Percentiles rank a stretch among this genome's conserved stretches.
Conservation (phyloP, 202 grass and related monocot species). For the Eragrostis tef region DNA sequence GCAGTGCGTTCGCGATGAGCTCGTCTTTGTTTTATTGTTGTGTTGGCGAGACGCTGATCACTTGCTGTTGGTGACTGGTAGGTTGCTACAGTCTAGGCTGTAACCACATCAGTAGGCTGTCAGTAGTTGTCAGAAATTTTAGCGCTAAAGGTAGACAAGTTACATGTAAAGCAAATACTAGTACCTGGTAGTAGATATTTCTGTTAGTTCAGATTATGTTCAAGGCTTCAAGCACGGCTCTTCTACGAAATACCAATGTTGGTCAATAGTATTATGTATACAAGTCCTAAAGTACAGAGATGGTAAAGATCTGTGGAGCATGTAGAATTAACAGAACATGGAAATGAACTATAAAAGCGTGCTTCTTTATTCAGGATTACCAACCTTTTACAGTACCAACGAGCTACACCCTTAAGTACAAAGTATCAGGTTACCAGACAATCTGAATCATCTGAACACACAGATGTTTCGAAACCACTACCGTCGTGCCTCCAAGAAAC, state of each 20-base stretch:
- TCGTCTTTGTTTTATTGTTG: neutral
- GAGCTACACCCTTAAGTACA: slow-evolving; percentile 17
- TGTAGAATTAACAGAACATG: neutral
- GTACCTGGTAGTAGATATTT: neutral
- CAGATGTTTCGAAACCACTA: slow-evolving; percentile 4
- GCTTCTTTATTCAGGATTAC: slow-evolving; percentile 45
- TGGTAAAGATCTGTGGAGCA: neutral
- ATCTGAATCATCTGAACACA: slow-evolving; percentile 24
- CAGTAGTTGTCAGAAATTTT: neutral
- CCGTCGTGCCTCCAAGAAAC: neutral
- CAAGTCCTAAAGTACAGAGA: neutral
- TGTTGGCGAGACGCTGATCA: neutral
- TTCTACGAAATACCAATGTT: neutral
- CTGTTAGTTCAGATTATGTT: neutral
- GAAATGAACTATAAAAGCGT: neutral
- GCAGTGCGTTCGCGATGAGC: neutral
- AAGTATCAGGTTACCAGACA: slow-evolving; percentile 7
- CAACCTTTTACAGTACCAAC: slow-evolving; percentile 35
- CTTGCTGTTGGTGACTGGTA: neutral
- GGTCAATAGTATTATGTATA: neutral
- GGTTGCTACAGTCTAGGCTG: neutral
- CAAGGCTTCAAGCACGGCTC: neutral
- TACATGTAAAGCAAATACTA: neutral
- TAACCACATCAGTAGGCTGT: neutral
- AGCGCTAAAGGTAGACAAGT: neutral